Base-by-base conservation (phyloP, 192 early-diverging fungal genomes). In the Irineochytrium annulatum region DNA sequence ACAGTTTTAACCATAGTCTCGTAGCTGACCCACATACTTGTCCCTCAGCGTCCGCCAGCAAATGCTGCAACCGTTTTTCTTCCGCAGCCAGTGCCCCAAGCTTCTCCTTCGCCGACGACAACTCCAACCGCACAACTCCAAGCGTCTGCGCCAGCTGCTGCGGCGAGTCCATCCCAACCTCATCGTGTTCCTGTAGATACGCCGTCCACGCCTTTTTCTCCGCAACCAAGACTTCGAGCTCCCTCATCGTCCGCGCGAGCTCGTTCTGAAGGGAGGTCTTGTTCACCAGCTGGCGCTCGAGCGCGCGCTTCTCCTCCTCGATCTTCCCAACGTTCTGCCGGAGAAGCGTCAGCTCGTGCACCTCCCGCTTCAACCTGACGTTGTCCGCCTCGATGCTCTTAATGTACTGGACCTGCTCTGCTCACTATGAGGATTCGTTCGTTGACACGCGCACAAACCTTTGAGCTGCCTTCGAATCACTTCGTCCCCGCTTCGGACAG, bases 141-240 rank as follows among this genome's bases (percentile, higher is more conserved):
- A 87, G 49, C 0, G 68, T 62, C 30, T 78, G 70, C 19, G 69
- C 63, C 1, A 88, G 48, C 1, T 56, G 69, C 46, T 82, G 69
- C 2, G 84, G 84, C 3, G 84, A 78, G 34, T 75, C 78, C 24
- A 74, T 55, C 8, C 70, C 80, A 0, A 34, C 59, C 16, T 80
- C 77, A 17, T 66, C 63, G 2, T 62, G 53, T 46, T 76, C 74
- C 28, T 51, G n/a, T 34, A 76, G 54, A 41, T 62, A 66, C 8
- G 49, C 33, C 16, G 54, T 45, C 87, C 87, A 89, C 48, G 77
- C 69, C 55, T 68, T 49, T 41, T 80, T 79, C 62, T 89, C 85
- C 24, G 69, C 74, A 27, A 63, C 58, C 17, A 87, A 43, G 0
- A 59, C 31, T 0, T 63, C 62, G 31, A 77, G 71, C 59, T 85